These are phyloP conservation scores for Aspergillus olivimuriae DNA, from an alignment of 495 filamentous ascomycete genomes.

Conservation along the genomic window DNA sequence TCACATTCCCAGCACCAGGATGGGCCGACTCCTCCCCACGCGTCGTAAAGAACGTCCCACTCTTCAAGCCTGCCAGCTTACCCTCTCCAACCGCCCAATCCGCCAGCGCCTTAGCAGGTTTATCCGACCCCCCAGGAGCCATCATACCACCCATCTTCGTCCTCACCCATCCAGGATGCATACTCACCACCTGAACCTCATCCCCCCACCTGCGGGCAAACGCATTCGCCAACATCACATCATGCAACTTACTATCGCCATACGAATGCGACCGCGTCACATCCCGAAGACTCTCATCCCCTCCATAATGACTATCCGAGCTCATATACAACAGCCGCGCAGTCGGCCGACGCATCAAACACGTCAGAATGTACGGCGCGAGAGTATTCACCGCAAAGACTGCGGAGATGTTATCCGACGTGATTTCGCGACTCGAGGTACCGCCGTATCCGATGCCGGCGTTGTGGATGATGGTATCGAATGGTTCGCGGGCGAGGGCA, in stretches of 20 bases:
- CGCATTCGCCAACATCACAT: slow-evolving; percentile 48
- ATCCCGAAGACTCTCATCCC: slow-evolving; percentile 36
- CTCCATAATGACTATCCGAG: slow-evolving; percentile 43
- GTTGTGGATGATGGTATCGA: slow-evolving; percentile 55
- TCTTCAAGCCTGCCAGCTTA: slow-evolving; percentile 16
- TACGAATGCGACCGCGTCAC: slow-evolving; percentile 33
- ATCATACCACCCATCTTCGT: slow-evolving; percentile 54
- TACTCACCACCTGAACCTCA: slow-evolving; percentile 39
- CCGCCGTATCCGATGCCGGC: slow-evolving; percentile 41
- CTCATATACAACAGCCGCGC: slow-evolving; percentile 45
- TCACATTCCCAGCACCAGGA: slow-evolving; percentile 22
- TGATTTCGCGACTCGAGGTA: slow-evolving; percentile 25
- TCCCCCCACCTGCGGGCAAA: slow-evolving; percentile 45
- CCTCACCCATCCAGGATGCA: slow-evolving; percentile 59
- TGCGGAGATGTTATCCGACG: slow-evolving; percentile 41
- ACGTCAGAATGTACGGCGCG: slow-evolving; percentile 52
- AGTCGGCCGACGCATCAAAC: slow-evolving; percentile 45
- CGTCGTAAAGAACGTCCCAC: slow-evolving; percentile 23
- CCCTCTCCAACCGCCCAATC: slow-evolving; percentile 37
- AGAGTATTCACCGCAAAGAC: slow-evolving; percentile 52
- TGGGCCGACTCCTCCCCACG: slow-evolving; percentile 18
- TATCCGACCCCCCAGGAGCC: slow-evolving; percentile 40
- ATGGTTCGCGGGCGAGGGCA: slow-evolving; percentile 29
- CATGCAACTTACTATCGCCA: slow-evolving; percentile 47
- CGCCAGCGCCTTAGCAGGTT: slow-evolving; percentile 39